Percentiles rank a stretch among this genome's conserved stretches.
These are phyloP conservation scores for Metschnikowia gruessii DNA, from an alignment of 805 yeast genomes.

Conservation along the genomic window DNA sequence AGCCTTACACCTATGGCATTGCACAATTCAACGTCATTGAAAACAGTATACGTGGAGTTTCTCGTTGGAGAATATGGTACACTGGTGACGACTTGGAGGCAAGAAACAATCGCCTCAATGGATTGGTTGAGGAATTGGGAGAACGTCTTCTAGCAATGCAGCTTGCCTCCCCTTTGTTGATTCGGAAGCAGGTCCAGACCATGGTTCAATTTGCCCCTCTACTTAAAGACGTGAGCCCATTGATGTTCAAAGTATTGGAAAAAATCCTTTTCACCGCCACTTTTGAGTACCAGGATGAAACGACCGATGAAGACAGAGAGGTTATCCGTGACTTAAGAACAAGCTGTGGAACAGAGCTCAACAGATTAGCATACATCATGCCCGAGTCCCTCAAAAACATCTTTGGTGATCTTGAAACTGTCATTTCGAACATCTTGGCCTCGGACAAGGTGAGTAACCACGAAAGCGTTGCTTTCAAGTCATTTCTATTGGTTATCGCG, in stretches of 20 bases:
- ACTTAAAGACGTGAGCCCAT: slow-evolving; percentile 66
- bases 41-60: slow-evolving; percentile 85
- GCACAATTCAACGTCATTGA: slow-evolving; percentile 86
- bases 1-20: slow-evolving; percentile 71
- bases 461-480: slow-evolving; percentile 90
- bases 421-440: slow-evolving; percentile 66
- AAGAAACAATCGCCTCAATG: slow-evolving; percentile 49
- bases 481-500: slow-evolving; percentile 87
- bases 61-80: slow-evolving; percentile 96
- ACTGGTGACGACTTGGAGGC: slow-evolving; percentile 51
- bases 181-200: slow-evolving; percentile 85
- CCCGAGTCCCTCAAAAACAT: slow-evolving; percentile 85
- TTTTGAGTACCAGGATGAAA: slow-evolving; percentile 65
- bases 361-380: slow-evolving; percentile 90
- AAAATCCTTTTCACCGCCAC: slow-evolving; percentile 83
- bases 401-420: slow-evolving; percentile 77
- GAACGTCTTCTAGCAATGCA: slow-evolving; percentile 72
- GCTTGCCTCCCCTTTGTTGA: slow-evolving; percentile 73
- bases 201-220: slow-evolving; percentile 92
- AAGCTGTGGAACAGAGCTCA: slow-evolving; percentile 91
- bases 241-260: slow-evolving; percentile 83
- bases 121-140: slow-evolving; percentile 65
- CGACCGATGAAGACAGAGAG: slow-evolving; percentile 73
- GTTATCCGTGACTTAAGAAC: slow-evolving; percentile 82
- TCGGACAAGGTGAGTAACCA: slow-evolving; percentile 76